Evolutionary conservation across 2,329 filamentous ascomycete genomes (phyloP), one percentile per base, ranked within the genome.

Genomic region (Hymenoscyphus scutula): DNA sequence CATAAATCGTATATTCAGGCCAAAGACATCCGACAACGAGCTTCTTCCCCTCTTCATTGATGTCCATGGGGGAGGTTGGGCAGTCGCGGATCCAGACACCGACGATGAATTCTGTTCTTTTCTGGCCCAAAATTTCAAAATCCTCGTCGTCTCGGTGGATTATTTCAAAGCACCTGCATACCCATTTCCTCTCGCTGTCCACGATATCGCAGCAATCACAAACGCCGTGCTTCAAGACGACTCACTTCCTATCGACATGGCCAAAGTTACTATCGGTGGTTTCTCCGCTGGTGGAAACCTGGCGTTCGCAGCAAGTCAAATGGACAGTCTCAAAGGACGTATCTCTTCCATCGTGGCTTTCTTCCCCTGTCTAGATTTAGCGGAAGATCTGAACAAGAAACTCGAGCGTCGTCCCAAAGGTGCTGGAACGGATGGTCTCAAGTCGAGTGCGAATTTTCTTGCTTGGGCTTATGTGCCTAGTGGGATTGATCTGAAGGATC

Each of bases 271-370:
- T 0, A 65, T 84, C 0, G 76, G 73, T 1, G 82, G 82, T 17
- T 83, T 80, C 71, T 80, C 77, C 19, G 81, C 82, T 0, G 82
- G 82, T 19, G 82, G 77, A 1, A 83, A 81, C 68, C 73, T 84
- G 45, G 45, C 45, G 8, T 73, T 83, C 0, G 71, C 75, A 1
- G 76, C 75, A 0, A 68, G 75, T 13, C 79, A 81, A 65, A 67
- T 78, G 10, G 71, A 74, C 0, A 38, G 32, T 19, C 65, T 82
- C 23, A 56, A 54, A 45, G 62, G 59, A 3, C 60, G 56, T 23
- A 63, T 78, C 10, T 62, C 69, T 5, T 79, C 77, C 0, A 73
- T 77, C 0, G 69, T 81, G 15, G 74, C 76, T 1, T 71, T 81
- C 41, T 83, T 81, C 63, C 77, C 80, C 1, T 69, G 76, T 2